Base-by-base conservation (phyloP, 2,329 filamentous ascomycete species). In the Verticillium longisporum region DNA sequence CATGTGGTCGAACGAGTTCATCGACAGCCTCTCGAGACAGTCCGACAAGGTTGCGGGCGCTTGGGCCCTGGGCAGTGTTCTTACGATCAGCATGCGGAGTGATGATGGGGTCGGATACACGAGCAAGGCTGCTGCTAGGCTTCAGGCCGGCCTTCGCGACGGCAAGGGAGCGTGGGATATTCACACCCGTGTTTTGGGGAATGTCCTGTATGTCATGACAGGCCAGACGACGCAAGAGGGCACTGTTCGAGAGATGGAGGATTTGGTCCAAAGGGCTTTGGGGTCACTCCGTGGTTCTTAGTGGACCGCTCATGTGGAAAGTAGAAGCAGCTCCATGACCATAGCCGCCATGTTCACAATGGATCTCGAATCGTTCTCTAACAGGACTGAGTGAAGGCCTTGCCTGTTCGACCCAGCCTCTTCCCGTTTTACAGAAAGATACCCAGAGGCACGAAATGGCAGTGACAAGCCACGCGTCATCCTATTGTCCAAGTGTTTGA, bases 51-150 rank as follows among this genome's bases (percentile, higher is more conserved):
- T 95, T 0, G 78, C 84, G 2, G 84, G 87, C 7, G 84, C 89
- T 0, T 90, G 91, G 76, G 88, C 90, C 0, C 75, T 95, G 1
- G 91, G 91, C 0, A 89, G 85, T 2, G 88, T 95, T 1, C 77
- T 95, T 11, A 88, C 88, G 0, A 86, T 96, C 41, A 79, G 78
- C 32, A 67, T 85, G 60, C 69, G 71, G 4, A 77, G 78, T 13
- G 69, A 72, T 1, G 73, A 74, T 9, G 76, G 74, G 3, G 65
- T 73, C 1, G 80, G 80, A 0, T 83, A 83, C 64, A 78, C 74
- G 61, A 82, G 80, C 63, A 75, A 73, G 13, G 79, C 77, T 0
- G 79, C 82, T 0, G 69, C 70, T n/a, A 72, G 71, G 0, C 65
- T 84, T 0, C 79, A 81, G 55, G 69, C 72, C 2, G 67, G 66